phyloP scores from a whole-genome alignment of 345 rosid species.

The Linum usitatissimum region DNA sequence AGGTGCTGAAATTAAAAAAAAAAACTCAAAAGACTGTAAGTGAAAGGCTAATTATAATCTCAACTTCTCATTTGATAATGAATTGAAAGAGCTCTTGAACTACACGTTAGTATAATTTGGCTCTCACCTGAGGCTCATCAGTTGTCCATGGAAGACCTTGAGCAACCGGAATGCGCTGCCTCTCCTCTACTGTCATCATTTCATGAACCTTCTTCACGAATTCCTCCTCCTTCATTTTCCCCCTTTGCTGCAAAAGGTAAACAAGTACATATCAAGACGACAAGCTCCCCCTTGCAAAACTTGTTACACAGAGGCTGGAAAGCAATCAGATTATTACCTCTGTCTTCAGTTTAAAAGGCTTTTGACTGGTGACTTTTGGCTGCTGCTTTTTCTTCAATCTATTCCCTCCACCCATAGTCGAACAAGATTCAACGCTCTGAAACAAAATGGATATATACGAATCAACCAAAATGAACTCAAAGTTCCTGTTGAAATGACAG shows the following conservation, averaged over 20 bases:
- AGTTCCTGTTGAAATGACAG: not conserved
- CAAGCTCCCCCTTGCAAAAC: not conserved
- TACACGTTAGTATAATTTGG: not conserved
- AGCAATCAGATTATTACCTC: conserved; percentile 36
- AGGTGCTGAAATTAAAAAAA: conserved; percentile 33
- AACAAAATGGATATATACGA: conserved; percentile 1
- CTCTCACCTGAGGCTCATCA: conserved; percentile 82
- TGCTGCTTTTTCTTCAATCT: conserved; percentile 56
- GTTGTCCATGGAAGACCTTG: conserved; percentile 97
- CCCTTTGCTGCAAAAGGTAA: conserved; percentile 57
- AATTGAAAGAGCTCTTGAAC: not conserved
- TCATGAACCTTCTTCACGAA: conserved; percentile 66
- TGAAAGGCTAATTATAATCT: not conserved
- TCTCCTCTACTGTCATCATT: conserved; percentile 55
- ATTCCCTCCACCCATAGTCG: conserved; percentile 38
- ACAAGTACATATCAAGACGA: not conserved
- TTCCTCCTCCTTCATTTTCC: conserved; percentile 75
- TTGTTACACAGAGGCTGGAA: not conserved
- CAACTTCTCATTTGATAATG: not conserved
- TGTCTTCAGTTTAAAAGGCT: conserved; percentile 79
- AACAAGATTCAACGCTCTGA: conserved; percentile 67
- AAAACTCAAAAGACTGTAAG: not conserved
- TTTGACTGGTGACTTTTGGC: conserved; percentile 41
- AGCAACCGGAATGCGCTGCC: conserved; percentile 57
- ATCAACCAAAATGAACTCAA: not conserved